A percentile compares a stretch with the other conserved stretches of the same genome.
phyloP scores from a whole-genome alignment of 305 asterid genomes.

The Withania somnifera region DNA sequence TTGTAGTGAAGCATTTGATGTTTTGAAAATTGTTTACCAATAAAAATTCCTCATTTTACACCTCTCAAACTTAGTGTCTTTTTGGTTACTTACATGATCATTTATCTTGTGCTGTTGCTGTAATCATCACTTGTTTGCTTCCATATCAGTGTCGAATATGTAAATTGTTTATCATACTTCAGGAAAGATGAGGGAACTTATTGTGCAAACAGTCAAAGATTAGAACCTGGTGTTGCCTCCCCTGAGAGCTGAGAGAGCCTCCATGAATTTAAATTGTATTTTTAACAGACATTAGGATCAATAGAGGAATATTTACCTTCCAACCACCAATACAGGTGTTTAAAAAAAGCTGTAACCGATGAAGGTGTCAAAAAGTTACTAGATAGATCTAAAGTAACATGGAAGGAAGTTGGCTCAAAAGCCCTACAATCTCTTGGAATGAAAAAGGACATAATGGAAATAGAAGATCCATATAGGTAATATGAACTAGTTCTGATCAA shows the following conservation, averaged over 20 bases:
- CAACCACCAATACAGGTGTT: background rate
- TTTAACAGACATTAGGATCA: background rate
- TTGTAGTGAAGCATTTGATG: background rate
- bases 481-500: background rate
- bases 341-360: background rate
- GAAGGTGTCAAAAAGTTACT: background rate
- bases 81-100: background rate
- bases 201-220: background rate
- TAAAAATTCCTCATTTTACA: background rate
- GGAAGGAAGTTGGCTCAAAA: background rate
- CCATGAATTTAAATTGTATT: background rate
- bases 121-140: background rate
- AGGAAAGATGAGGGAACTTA: background rate
- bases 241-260: background rate
- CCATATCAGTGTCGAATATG: background rate
- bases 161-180: background rate
- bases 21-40: background rate
- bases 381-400: background rate
- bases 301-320: background rate
- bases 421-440: background rate
- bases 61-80: background rate
- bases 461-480: background rate
- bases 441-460: background rate
- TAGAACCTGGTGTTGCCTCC: background rate
- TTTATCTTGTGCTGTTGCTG: background rate